These are phyloP conservation scores for Tuber melanosporum DNA, from an alignment of 495 filamentous ascomycete species.

Conservation along the genomic window DNA sequence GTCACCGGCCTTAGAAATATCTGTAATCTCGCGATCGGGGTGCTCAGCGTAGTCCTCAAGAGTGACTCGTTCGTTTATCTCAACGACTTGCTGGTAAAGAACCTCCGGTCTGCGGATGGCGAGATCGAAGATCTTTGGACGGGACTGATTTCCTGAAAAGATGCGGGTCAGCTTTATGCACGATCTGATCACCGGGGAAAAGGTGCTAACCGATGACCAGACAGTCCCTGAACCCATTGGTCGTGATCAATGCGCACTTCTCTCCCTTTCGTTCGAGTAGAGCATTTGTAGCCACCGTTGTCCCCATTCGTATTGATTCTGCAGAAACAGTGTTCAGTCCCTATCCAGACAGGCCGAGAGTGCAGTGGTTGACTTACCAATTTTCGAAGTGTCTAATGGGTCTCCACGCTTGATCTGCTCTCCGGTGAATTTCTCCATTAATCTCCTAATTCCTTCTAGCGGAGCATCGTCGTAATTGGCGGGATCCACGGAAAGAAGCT, in stretches of 20 bases:
- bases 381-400: conserved; percentile 73
- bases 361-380: conserved; percentile 50
- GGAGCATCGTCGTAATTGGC: conserved; percentile 83
- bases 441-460: conserved; percentile 82
- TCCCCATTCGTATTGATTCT: conserved; percentile 82
- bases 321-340: conserved; percentile 36
- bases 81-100: conserved; percentile 66
- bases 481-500: conserved; percentile 84
- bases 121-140: conserved; percentile 78
- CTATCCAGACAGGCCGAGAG: background rate
- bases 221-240: conserved; percentile 88
- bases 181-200: background rate
- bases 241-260: conserved; percentile 81
- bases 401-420: conserved; percentile 71
- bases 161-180: background rate
- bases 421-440: conserved; percentile 73
- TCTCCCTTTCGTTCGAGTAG: conserved; percentile 91
- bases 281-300: conserved; percentile 82
- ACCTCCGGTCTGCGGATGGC: conserved; percentile 74
- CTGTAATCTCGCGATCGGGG: conserved; percentile 56
- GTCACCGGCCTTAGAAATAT: conserved; percentile 45
- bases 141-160: conserved; percentile 57
- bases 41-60: conserved; percentile 84
- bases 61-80: conserved; percentile 78
- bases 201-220: conserved; percentile 60